These are phyloP conservation scores for Trichoderma citrinoviride DNA, from an alignment of 2,329 filamentous ascomycete species.

Conservation along the genomic window DNA sequence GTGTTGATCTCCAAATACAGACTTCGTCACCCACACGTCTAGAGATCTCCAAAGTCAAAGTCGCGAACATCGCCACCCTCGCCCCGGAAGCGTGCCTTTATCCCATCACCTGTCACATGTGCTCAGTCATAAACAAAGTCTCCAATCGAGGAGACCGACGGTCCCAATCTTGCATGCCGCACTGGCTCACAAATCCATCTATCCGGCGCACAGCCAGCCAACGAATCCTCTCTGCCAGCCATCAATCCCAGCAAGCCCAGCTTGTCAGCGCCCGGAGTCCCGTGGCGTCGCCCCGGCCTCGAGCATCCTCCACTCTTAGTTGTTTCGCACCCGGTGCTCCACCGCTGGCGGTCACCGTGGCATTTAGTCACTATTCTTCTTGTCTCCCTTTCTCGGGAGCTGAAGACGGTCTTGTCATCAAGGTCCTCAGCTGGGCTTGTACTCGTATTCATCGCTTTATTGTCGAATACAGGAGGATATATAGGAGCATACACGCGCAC, in stretches of 20 bases:
- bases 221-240: not conserved
- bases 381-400: not conserved
- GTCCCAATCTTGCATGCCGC: not conserved
- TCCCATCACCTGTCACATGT: not conserved
- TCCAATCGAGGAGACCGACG: not conserved
- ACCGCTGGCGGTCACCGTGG: not conserved
- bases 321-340: constrained; percentile 17
- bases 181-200: not conserved
- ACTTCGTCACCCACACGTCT: not conserved
- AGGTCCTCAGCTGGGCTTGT: too few species aligned
- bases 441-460: not conserved
- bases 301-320: constrained; percentile 6
- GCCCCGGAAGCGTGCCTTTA: not conserved
- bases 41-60: not conserved
- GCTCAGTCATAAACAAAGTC: not conserved
- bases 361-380: not conserved
- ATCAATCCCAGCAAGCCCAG: constrained; percentile 12
- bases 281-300: constrained; percentile 19
- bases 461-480: not conserved
- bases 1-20: too few species aligned
- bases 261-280: constrained; percentile 19
- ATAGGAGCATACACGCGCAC: too few species aligned
- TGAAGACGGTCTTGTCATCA: not conserved
- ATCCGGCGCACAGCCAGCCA: constrained; percentile 10
- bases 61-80: not conserved